phyloP scores from a whole-genome alignment of 768 basidiomycete genomes.

The Rhodotorula taiwanensis region DNA sequence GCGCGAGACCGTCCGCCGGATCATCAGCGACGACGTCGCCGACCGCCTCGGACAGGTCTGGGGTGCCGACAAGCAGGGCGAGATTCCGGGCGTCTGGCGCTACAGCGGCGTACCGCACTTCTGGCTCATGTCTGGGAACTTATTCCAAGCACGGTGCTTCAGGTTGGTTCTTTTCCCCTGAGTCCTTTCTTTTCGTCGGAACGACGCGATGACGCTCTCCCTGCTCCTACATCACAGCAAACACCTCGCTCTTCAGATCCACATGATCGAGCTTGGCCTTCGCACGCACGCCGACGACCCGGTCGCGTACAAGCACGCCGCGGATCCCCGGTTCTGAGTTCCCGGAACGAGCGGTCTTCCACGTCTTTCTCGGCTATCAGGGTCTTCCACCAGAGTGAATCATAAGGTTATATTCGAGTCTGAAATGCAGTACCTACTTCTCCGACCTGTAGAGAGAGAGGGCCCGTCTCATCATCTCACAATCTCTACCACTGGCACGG shows the following conservation, averaged over 20 bases:
- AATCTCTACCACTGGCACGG: too few relatives aligned
- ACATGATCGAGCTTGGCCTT: slow-evolving; percentile 39
- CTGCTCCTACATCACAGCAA: not conserved
- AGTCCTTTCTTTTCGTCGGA: not conserved
- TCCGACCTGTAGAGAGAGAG: too few relatives aligned
- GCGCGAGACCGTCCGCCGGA: slow-evolving; percentile 41
- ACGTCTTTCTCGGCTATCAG: too few relatives aligned
- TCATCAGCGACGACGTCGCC: slow-evolving; percentile 42
- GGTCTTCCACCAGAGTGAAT: too few relatives aligned
- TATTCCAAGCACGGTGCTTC: slow-evolving; percentile 39
- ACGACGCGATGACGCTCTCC: not conserved
- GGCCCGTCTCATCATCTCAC: too few relatives aligned
- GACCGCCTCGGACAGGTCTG: slow-evolving; percentile 42
- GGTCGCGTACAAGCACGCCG: slow-evolving; percentile 35
- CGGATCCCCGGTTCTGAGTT: slow-evolving; percentile 37
- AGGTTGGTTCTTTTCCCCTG: not conserved
- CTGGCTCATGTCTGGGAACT: slow-evolving; percentile 34
- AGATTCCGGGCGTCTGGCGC: slow-evolving; percentile 35
- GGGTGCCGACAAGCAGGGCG: slow-evolving; percentile 44
- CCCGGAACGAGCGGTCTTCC: too few relatives aligned
- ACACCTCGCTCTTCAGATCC: slow-evolving; percentile 24
- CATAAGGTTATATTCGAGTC: too few relatives aligned
- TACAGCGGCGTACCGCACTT: slow-evolving; percentile 28
- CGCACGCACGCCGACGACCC: slow-evolving; percentile 20
- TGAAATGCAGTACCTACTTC: too few relatives aligned